A percentile compares a stretch with the other conserved stretches of the same genome.
These are phyloP conservation scores for Colletotrichum simmondsii DNA, from an alignment of 2,329 filamentous ascomycete species.

Conservation along the genomic window DNA sequence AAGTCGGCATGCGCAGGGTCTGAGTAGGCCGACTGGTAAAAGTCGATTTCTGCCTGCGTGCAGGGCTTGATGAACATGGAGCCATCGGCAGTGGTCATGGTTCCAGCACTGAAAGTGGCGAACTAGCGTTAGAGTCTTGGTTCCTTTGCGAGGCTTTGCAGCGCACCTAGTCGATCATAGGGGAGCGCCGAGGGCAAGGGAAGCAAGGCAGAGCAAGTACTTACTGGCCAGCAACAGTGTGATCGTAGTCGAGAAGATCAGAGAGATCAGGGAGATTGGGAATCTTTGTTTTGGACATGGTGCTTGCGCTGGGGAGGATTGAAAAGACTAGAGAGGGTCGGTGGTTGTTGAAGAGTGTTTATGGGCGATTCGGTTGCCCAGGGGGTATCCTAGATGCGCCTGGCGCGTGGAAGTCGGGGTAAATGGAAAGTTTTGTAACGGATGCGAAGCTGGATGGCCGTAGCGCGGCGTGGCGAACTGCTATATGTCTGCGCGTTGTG, in stretches of 20 bases:
- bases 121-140: slow-evolving; percentile 8
- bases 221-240: slow-evolving; percentile 88
- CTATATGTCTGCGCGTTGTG: neutral
- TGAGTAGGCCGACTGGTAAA: slow-evolving; percentile 80
- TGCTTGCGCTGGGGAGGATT: neutral
- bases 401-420: slow-evolving; percentile 3
- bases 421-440: neutral
- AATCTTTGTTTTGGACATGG: slow-evolving; percentile 43
- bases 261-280: slow-evolving; percentile 58
- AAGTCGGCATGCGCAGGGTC: slow-evolving; percentile 73
- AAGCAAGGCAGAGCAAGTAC: slow-evolving; percentile 46
- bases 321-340: neutral
- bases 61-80: slow-evolving; percentile 95
- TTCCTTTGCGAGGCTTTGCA: neutral
- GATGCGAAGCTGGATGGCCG: neutral
- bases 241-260: slow-evolving; percentile 75
- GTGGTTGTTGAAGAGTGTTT: slow-evolving; percentile 8
- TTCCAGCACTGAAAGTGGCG: slow-evolving; percentile 76
- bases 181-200: neutral
- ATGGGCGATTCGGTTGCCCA: neutral
- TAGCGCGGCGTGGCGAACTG: slow-evolving; percentile 2
- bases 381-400: neutral
- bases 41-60: slow-evolving; percentile 84
- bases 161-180: neutral
- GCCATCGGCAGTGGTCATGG: slow-evolving; percentile 85